Percentiles rank a stretch among this genome's conserved stretches.
These are phyloP conservation scores for Tricholoma matsutake DNA, from an alignment of 768 basidiomycete species.

Conservation along the genomic window DNA sequence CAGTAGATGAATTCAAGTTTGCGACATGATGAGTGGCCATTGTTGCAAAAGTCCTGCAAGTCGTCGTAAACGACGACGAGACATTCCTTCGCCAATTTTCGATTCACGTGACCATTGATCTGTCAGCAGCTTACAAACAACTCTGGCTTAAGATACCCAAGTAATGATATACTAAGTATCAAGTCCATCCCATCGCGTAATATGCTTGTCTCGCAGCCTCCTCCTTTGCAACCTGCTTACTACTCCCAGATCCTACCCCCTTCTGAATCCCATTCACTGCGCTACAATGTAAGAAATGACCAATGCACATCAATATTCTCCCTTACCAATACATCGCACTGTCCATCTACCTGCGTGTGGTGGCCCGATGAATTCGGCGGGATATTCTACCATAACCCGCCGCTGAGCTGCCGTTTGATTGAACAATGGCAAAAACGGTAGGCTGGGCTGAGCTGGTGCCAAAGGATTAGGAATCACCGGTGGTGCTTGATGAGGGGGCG, in stretches of 20 bases:
- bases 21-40: neutral
- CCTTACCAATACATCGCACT: conserved; percentile 66
- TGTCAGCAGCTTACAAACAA: neutral
- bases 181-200: conserved; percentile 74
- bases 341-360: conserved; percentile 68
- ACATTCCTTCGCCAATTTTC: no score
- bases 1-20: neutral
- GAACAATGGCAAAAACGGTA: conserved; percentile 69
- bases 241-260: conserved; percentile 61
- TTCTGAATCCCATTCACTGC: conserved; percentile 69
- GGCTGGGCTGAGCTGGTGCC: conserved; percentile 58
- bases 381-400: conserved; percentile 58
- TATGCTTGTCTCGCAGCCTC: conserved; percentile 72
- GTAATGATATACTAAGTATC: no score
- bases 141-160: no score
- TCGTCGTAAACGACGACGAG: neutral
- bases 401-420: conserved; percentile 72
- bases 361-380: conserved; percentile 58
- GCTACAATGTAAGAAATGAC: conserved; percentile 8
- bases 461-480: conserved; percentile 47
- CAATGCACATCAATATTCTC: neutral
- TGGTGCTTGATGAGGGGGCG: conserved; percentile 14
- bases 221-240: conserved; percentile 77
- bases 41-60: neutral
- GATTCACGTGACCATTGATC: neutral